Base-by-base conservation (phyloP, 1,139 yeast genomes). In the Hemisphaericaspora subhashii region DNA sequence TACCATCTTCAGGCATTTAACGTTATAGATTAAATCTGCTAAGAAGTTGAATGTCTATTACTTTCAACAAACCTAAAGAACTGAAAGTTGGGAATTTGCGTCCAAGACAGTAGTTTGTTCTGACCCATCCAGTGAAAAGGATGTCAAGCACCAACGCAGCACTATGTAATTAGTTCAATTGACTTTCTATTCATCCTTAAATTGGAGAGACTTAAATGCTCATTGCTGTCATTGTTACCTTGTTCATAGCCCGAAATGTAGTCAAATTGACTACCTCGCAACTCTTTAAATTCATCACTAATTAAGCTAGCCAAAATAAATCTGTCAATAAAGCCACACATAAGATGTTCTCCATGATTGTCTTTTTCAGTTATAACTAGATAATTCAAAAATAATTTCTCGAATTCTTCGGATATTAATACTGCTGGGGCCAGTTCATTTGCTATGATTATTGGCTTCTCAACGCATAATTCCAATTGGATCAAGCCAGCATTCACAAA, bases 261-360 rank as follows among this genome's bases (percentile, higher is more conserved):
- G n/a, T 17, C 34, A 24, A 23, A 13, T 17, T 30, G 30, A 7
- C n/a, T 14, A 5, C 18, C 21, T 24, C 2, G 9, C 15, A 66
- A 48, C 8, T 46, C 44, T 5, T 42, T 51, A 42, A 68, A 70
- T 21, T 57, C 53, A 49, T 48, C 58, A 31, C 61, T 57, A 7
- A 72, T 61, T 29, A 66, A 48, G 6, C 51, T 48, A 3, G 72
- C 55, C 9, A 72, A 46, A 10, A 66, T 56, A 38, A 64, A 72
- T 38, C 77, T 47, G 46, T 72, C 77, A 5, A 71, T 57, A 43
- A 68, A 70, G 4, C 77, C 77, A 16, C 57, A 44, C 62, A 69
- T 58, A 4, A 45, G 34, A n/a, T 50, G 48, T 11, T 48, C 45
- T 7, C 47, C 47, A 4, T 38, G 38, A 28, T 38, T 43, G n/a